These are phyloP conservation scores for Rhytidiadelphus loreus DNA, from an alignment of 225 moss, liverwort and hornwort genomes.

Conservation along the genomic window DNA sequence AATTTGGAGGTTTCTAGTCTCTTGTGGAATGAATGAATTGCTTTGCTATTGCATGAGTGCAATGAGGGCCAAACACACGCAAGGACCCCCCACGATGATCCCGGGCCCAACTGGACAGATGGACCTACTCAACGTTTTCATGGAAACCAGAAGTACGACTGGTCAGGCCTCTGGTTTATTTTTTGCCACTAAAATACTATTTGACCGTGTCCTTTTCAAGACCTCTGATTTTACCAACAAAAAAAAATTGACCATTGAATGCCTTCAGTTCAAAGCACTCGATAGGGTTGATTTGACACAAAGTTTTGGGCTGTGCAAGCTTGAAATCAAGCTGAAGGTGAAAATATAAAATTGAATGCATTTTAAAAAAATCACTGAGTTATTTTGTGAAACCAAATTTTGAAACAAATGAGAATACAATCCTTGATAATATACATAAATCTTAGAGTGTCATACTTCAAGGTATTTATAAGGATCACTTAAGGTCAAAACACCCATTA, in stretches of 20 bases:
- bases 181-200: neutral
- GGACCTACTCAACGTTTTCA: neutral
- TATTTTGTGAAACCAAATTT: neutral
- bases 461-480: neutral
- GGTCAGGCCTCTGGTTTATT: too few relatives aligned
- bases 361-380: too few relatives aligned
- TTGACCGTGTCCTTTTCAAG: neutral
- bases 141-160: neutral
- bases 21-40: neutral
- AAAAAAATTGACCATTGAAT: neutral
- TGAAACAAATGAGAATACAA: neutral
- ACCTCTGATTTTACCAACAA: neutral
- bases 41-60: neutral
- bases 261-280: neutral
- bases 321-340: neutral
- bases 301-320: neutral
- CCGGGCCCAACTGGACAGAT: neutral
- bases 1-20: neutral
- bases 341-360: too few relatives aligned
- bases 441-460: neutral
- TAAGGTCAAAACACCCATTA: too few relatives aligned
- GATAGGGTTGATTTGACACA: neutral
- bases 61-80: too few relatives aligned
- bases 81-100: neutral
- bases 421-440: neutral